phyloP scores from a whole-genome alignment of 192 early-diverging fungal species.

The Radiomyces spectabilis region DNA sequence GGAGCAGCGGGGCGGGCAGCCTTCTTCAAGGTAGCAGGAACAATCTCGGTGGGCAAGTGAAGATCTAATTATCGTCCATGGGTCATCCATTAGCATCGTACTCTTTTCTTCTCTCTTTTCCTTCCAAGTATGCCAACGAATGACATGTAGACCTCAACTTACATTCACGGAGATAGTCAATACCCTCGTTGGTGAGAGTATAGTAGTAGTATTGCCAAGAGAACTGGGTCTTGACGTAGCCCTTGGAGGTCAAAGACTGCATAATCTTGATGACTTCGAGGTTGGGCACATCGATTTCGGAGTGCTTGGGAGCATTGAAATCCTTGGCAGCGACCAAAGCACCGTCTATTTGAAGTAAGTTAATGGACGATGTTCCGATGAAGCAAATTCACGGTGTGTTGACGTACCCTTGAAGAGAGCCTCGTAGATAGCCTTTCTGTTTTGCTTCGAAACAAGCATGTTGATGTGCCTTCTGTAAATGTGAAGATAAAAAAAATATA shows the following conservation, averaged over 20 bases:
- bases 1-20: slow-evolving; percentile 72
- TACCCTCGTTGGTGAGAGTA: slow-evolving; percentile 96
- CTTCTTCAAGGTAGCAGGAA: slow-evolving; percentile 97
- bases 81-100: neutral
- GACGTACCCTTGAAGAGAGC: slow-evolving; percentile 82
- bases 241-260: slow-evolving; percentile 91
- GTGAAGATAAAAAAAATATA: no score
- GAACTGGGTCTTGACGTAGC: slow-evolving; percentile 93
- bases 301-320: slow-evolving; percentile 92
- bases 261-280: slow-evolving; percentile 98
- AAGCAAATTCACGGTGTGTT: no score
- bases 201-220: slow-evolving; percentile 99
- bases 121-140: no score
- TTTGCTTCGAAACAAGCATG: slow-evolving; percentile 97
- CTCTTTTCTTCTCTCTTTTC: no score
- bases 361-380: no score
- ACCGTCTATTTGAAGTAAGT: no score
- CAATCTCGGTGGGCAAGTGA: slow-evolving; percentile 94
- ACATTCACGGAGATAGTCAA: slow-evolving; percentile 92
- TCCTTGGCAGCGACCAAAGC: slow-evolving; percentile 99
- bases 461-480: no score
- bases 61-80: slow-evolving; percentile 44
- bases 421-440: slow-evolving; percentile 96
- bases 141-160: neutral
- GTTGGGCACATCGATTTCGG: slow-evolving; percentile 96